Conservation (phyloP, 495 filamentous ascomycete species). For the Ramalina intermedia region DNA sequence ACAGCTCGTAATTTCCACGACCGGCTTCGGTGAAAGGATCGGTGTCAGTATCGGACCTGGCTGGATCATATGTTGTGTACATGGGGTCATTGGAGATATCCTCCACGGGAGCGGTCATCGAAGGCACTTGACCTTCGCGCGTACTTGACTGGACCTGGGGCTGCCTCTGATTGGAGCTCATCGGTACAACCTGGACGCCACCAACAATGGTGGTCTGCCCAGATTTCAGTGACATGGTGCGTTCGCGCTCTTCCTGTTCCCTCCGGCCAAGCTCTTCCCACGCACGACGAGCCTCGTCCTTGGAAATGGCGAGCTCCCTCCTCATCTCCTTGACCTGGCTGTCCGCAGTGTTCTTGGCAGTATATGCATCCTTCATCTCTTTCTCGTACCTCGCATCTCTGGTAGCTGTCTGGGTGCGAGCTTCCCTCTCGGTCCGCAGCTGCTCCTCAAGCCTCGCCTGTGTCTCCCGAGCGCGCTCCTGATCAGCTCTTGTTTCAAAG, state of each 20-base stretch:
- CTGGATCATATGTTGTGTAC: conserved; percentile 28
- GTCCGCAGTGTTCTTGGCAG: conserved; percentile 10
- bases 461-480: conserved; percentile 75
- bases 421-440: conserved; percentile 57
- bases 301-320: conserved; percentile 83
- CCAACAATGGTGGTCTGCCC: conserved; percentile 83
- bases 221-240: conserved; percentile 68
- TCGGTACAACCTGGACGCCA: conserved; percentile 92
- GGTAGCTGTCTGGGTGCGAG: conserved; percentile 47
- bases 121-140: conserved; percentile 24
- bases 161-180: conserved; percentile 34
- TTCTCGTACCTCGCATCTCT: conserved; percentile 48
- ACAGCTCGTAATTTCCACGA: conserved; percentile 15
- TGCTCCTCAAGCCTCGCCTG: conserved; percentile 64
- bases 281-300: conserved; percentile 86
- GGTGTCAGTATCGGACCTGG: conserved; percentile 34
- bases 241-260: conserved; percentile 89
- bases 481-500: conserved; percentile 78
- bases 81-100: conserved; percentile 19
- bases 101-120: conserved; percentile 16
- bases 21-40: conserved; percentile 43
- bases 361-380: conserved; percentile 51
- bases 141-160: conserved; percentile 26
- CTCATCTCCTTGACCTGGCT: conserved; percentile 63
- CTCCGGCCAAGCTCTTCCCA: conserved; percentile 94